Conservation (phyloP, 2,329 filamentous ascomycete genomes). For the Exophiala xenobiotica region DNA sequence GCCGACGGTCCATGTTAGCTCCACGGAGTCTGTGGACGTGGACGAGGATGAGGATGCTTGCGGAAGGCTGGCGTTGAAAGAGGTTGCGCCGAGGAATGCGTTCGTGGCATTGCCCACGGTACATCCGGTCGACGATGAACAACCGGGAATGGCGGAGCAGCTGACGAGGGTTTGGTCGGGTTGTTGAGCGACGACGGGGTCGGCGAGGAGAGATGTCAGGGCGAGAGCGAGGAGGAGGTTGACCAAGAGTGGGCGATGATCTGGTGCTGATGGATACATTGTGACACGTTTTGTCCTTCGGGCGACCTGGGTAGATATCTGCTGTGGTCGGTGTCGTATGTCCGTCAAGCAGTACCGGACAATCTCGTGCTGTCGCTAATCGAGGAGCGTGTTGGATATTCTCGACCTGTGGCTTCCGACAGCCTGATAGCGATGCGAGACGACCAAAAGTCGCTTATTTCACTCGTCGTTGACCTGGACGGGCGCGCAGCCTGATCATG, state of each 20-base stretch:
- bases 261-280: no score
- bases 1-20: slow-evolving; percentile 22
- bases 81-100: slow-evolving; percentile 16
- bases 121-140: slow-evolving; percentile 12
- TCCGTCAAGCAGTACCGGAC: no score
- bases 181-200: not conserved
- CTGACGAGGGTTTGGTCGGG: slow-evolving; percentile 12
- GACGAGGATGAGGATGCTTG: not conserved
- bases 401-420: no score
- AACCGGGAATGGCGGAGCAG: slow-evolving; percentile 16
- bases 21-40: not conserved
- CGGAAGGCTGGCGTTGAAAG: slow-evolving; percentile 16
- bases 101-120: slow-evolving; percentile 19
- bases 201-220: not conserved
- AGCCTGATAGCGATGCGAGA: no score
- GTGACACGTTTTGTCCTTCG: no score
- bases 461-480: no score
- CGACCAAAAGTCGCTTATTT: no score
- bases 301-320: no score
- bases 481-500: no score
- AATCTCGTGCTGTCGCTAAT: no score
- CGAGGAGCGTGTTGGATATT: no score
- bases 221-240: not conserved
- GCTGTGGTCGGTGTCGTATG: no score
- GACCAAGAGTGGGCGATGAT: not conserved